A percentile compares a stretch with the other conserved stretches of the same genome.
Conservation (phyloP, 2,329 filamentous ascomycete species). For the Ploettnerulaceae sp. region DNA sequence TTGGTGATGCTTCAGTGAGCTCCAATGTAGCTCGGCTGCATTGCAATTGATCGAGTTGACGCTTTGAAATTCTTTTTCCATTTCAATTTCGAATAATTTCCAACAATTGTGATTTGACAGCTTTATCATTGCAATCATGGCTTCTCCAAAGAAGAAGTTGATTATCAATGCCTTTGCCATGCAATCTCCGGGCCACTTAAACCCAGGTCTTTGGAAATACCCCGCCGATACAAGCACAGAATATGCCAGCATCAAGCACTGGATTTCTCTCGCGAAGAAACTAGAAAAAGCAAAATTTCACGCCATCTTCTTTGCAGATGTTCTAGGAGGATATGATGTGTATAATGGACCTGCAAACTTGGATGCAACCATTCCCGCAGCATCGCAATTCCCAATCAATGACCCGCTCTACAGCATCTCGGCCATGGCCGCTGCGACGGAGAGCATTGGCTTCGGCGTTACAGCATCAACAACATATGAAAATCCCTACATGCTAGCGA, state of each 20-base stretch:
- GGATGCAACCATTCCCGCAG: slow-evolving; percentile 54
- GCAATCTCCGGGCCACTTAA: slow-evolving; percentile 47
- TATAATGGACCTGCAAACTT: slow-evolving; percentile 59
- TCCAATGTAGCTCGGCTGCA: too few relatives aligned
- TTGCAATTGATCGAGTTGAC: too few relatives aligned
- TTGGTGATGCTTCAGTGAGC: too few relatives aligned
- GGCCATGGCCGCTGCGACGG: slow-evolving; percentile 63
- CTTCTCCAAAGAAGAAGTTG: slow-evolving; percentile 37
- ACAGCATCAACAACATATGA: slow-evolving; percentile 66
- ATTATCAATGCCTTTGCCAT: slow-evolving; percentile 49
- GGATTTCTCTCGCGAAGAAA: slow-evolving; percentile 54
- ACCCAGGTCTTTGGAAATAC: slow-evolving; percentile 57
- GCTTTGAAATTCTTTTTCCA: neutral
- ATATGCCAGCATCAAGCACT: slow-evolving; percentile 57
- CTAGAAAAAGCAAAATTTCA: slow-evolving; percentile 60
- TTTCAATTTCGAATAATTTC: neutral
- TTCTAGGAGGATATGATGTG: slow-evolving; percentile 64
- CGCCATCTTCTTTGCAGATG: slow-evolving; percentile 63
- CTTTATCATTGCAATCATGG: slow-evolving; percentile 10
- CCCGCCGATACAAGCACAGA: slow-evolving; percentile 57
- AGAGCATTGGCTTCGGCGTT: slow-evolving; percentile 63
- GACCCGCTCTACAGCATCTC: slow-evolving; percentile 59
- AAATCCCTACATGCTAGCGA: slow-evolving; percentile 24
- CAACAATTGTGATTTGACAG: too few relatives aligned
- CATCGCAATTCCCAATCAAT: slow-evolving; percentile 68